Percentiles rank a stretch among this genome's conserved stretches.
Conservation (phyloP, 2,329 filamentous ascomycete genomes). For the Curvularia verruculosa region DNA sequence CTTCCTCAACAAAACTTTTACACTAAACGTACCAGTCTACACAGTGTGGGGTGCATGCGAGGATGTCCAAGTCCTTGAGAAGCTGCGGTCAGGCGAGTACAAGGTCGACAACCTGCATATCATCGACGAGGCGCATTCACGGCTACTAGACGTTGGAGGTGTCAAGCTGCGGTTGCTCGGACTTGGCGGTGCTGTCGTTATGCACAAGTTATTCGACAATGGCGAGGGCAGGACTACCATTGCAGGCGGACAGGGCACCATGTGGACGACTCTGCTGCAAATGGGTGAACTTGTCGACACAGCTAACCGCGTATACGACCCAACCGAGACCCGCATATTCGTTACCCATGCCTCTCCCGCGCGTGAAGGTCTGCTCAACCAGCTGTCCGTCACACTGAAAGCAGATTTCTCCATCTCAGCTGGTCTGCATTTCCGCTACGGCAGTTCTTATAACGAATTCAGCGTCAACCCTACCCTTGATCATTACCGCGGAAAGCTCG, state of each 20-base stretch:
- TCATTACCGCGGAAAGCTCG: conserved; percentile 97
- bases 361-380: conserved; percentile 94
- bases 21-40: conserved; percentile 94
- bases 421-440: conserved; percentile 96
- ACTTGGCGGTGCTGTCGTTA: conserved; percentile 93
- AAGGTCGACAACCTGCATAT: conserved; percentile 97
- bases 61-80: conserved; percentile 95
- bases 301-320: conserved; percentile 96
- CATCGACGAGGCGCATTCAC: conserved; percentile 96
- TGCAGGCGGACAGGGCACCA: conserved; percentile 95
- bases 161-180: conserved; percentile 95
- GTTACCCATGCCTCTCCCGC: conserved; percentile 97
- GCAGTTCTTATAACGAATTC: conserved; percentile 99
- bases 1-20: conserved; percentile 85
- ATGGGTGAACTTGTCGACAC: conserved; percentile 99
- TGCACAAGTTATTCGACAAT: conserved; percentile 99
- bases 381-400: conserved; percentile 95
- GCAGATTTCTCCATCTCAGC: conserved; percentile 98
- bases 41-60: conserved; percentile 99
- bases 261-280: conserved; percentile 98
- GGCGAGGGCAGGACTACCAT: conserved; percentile 98
- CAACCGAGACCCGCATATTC: conserved; percentile 94
- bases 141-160: conserved; percentile 90
- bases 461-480: conserved; percentile 97
- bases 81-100: conserved; percentile 96